phyloP scores from a whole-genome alignment of 116 monocot genomes.

The Papilionanthe hybrid region DNA sequence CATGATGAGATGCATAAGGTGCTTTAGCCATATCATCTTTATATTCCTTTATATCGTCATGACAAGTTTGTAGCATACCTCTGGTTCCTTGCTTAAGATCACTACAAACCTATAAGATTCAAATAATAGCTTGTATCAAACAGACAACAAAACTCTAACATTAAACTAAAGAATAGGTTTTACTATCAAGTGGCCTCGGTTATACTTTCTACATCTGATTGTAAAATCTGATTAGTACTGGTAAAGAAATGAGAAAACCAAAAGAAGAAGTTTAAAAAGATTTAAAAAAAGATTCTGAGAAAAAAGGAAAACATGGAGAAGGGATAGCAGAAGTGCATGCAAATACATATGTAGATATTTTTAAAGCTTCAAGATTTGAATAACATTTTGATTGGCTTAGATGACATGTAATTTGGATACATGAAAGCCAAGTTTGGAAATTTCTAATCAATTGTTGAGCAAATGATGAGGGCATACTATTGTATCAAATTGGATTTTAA shows the following conservation, averaged over 20 bases:
- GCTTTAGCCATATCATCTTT: not conserved
- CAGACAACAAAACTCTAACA: not conserved
- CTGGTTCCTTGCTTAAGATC: not conserved
- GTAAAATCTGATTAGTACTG: not conserved
- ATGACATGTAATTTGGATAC: not conserved
- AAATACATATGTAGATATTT: not conserved
- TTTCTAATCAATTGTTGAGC: not conserved
- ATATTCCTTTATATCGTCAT: not conserved
- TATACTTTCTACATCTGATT: not conserved
- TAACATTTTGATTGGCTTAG: not conserved
- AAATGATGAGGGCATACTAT: not conserved
- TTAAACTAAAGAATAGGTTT: not conserved
- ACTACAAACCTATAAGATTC: not conserved
- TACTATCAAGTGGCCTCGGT: not conserved
- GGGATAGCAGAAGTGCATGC: not conserved
- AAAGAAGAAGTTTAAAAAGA: not conserved
- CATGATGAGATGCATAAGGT: not conserved
- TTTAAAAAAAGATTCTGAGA: not conserved
- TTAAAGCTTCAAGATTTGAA: not conserved
- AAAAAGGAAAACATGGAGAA: not conserved
- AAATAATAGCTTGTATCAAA: not conserved
- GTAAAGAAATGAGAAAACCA: not conserved
- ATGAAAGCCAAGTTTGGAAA: not conserved
- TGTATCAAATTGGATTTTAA: not conserved
- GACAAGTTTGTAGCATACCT: not conserved